Base-by-base conservation (phyloP, 208 protist genomes). In the Trypanosoma cruzi region DNA sequence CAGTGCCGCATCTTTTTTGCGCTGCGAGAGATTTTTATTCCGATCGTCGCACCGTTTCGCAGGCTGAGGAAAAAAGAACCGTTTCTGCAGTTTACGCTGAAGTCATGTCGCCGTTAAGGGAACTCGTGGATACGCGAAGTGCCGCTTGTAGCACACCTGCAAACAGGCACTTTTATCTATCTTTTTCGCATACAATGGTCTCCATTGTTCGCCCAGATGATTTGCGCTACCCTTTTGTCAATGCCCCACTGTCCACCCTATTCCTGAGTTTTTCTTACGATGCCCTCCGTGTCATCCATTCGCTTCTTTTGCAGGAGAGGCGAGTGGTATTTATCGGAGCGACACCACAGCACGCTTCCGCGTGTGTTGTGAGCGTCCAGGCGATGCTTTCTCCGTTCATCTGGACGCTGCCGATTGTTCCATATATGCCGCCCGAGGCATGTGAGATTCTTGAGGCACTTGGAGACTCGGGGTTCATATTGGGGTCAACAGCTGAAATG, bases 281-380 rank as follows among this genome's bases (percentile, higher is more conserved):
- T 52, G 83, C 84, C 2, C 52, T 94, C 24, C 85, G 84, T 11
- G 78, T 90, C 11, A 80, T 94, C 65, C 84, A 89, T 63, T 80
- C 84, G 16, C 75, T 94, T 10, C 71, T 94, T 7, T 64, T 83
- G 36, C 81, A 85, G 36, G 84, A 89, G 60, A 73, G 75, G 56
- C 79, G 84, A 18, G 56, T 94, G 10, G 73, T 94, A 6, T 73
- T 94, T 52, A 77, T 94, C 59, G 89, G 86, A 4, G 77, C 75
- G 49, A 89, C 83, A 0, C 72, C 89, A 14, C 89, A 94, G 68
- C 89, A 94, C 72, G 89, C 86, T 7, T 80, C 86, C 0, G 85
- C 89, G 24, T 94, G 89, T 49, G 89, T 85, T n/a, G 68, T 90
- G 31, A 87, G 82, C 64, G 71, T 79, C 5, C 71, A 79, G 13